A percentile compares a stretch with the other conserved stretches of the same genome.
These are phyloP conservation scores for Nicotiana obtusifolia DNA, from an alignment of 257 asterid genomes.

Conservation along the genomic window DNA sequence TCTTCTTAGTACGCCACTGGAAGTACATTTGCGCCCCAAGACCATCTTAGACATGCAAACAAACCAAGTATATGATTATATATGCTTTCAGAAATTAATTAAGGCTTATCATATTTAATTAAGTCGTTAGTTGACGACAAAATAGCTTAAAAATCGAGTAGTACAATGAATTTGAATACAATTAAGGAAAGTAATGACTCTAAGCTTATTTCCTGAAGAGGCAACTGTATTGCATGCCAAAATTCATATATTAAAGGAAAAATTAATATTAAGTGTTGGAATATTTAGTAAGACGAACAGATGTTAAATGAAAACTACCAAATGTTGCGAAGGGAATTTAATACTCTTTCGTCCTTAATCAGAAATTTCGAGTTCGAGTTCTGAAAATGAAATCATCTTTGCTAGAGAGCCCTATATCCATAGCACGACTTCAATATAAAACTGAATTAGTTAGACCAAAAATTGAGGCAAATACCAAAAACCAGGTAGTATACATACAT, in stretches of 20 bases:
- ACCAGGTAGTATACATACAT: too few relatives aligned
- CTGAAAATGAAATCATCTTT: too few relatives aligned
- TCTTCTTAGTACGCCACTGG: background rate
- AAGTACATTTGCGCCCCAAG: constrained; percentile 2
- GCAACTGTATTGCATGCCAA: background rate
- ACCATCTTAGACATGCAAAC: background rate
- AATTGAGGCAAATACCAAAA: too few relatives aligned
- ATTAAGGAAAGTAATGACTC: background rate
- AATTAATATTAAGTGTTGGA: background rate
- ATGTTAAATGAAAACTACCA: too few relatives aligned
- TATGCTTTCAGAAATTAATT: background rate
- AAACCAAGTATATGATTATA: background rate
- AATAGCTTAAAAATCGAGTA: background rate
- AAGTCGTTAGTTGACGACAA: constrained; percentile 7
- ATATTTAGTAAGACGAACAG: too few relatives aligned
- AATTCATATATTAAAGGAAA: background rate
- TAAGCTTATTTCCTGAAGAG: background rate
- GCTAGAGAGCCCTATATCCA: too few relatives aligned
- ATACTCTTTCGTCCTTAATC: too few relatives aligned
- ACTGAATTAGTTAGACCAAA: too few relatives aligned
- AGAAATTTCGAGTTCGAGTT: too few relatives aligned
- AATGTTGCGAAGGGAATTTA: too few relatives aligned
- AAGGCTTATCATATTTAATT: background rate
- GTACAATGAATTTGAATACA: background rate
- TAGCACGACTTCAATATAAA: too few relatives aligned